A percentile compares a stretch with the other conserved stretches of the same genome.
Evolutionary conservation across 192 early-diverging fungal genomes (phyloP).

Genomic region (Mortierella claussenii): DNA sequence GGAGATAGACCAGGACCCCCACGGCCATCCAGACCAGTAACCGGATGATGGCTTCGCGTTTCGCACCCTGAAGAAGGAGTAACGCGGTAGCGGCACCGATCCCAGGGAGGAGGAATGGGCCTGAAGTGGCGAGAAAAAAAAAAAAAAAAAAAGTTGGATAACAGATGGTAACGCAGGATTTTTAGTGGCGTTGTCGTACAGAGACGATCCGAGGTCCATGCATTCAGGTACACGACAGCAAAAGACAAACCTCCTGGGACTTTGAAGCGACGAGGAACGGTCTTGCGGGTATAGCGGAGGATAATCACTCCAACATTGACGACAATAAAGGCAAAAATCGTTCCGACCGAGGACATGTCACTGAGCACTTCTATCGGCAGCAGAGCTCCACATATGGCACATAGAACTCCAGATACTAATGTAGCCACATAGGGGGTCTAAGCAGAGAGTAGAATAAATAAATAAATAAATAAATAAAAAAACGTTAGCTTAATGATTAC

Average conservation of each 20-base stretch:
- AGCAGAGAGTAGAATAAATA: not conserved
- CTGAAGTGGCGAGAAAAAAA: constrained; percentile 7
- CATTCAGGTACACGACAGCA: too few species aligned
- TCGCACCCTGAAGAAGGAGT: constrained; percentile 74
- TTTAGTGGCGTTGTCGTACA: too few species aligned
- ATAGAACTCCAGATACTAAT: constrained; percentile 69
- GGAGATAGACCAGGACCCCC: constrained; percentile 79
- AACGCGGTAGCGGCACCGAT: constrained; percentile 68
- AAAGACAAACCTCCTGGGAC: constrained; percentile 81
- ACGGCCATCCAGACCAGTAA: constrained; percentile 82
- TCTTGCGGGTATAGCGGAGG: constrained; percentile 78
- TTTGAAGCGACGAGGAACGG: constrained; percentile 72
- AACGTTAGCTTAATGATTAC: too few species aligned
- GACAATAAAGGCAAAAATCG: constrained; percentile 85
- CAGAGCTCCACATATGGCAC: constrained; percentile 73
- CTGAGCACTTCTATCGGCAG: constrained; percentile 86
- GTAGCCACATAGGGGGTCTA: constrained; percentile 82
- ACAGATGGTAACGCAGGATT: not conserved
- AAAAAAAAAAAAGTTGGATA: constrained; percentile 12
- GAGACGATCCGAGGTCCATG: too few species aligned
- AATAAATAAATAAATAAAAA: not conserved
- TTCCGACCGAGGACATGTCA: constrained; percentile 88
- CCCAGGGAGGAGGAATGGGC: constrained; percentile 72
- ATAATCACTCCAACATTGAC: constrained; percentile 83
- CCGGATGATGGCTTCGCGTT: constrained; percentile 73